Percentiles rank a stretch among this genome's conserved stretches.
These are phyloP conservation scores for Pelargonium australe DNA, from an alignment of 441 rosid genomes.

Conservation along the genomic window DNA sequence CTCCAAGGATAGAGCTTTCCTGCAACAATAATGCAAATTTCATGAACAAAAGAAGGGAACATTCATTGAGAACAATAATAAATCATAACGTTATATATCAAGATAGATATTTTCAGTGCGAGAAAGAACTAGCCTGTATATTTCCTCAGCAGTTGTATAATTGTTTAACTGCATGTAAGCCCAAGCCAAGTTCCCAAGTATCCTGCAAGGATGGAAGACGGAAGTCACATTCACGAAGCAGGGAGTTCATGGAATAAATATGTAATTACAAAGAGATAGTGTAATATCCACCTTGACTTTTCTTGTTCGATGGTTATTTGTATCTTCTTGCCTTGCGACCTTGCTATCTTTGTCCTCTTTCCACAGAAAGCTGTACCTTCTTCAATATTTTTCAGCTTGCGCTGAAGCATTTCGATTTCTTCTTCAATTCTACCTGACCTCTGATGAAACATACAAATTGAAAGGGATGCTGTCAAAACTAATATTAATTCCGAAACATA, in stretches of 20 bases:
- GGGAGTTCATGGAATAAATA: background rate
- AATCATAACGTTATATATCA: background rate
- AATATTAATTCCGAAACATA: background rate
- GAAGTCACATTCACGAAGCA: background rate
- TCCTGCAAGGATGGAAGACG: constrained; percentile 29
- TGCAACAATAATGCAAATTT: constrained; percentile 22
- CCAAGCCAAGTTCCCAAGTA: constrained; percentile 88
- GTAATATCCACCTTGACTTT: constrained; percentile 44
- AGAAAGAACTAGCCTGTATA: constrained; percentile 48
- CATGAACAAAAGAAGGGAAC: background rate
- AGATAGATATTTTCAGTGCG: background rate
- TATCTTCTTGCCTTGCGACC: constrained; percentile 69
- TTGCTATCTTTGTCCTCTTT: constrained; percentile 46
- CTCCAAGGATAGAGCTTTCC: constrained; percentile 64
- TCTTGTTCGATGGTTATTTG: constrained; percentile 64
- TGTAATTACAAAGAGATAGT: background rate
- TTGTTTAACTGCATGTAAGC: constrained; percentile 71
- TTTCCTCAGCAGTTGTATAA: constrained; percentile 64
- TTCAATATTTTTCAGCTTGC: constrained; percentile 53
- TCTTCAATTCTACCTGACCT: constrained; percentile 73
- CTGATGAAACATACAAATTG: constrained; percentile 28
- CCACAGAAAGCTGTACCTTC: constrained; percentile 51
- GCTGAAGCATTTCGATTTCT: constrained; percentile 66
- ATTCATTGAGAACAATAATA: background rate
- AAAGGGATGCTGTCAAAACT: background rate